These are phyloP conservation scores for Dryadomyces quercivorus DNA, from an alignment of 2,329 filamentous ascomycete species.

Conservation along the genomic window DNA sequence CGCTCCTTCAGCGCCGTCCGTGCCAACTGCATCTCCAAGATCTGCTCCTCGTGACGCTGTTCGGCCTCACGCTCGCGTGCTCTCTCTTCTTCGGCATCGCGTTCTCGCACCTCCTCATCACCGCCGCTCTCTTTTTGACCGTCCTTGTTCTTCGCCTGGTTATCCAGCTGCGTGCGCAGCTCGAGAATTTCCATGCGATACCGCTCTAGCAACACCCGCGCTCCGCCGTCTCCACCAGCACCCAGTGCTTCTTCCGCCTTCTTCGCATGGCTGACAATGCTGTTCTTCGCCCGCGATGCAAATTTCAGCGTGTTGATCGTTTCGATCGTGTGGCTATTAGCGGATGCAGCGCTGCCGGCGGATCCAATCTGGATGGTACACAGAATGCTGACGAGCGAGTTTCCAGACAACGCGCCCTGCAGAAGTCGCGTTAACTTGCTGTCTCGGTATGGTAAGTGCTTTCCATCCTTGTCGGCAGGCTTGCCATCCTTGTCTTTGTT, in stretches of 20 bases:
- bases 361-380: constrained; percentile 91
- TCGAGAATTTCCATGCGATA: constrained; percentile 90
- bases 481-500: constrained; percentile 73
- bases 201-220: constrained; percentile 76
- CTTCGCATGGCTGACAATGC: constrained; percentile 93
- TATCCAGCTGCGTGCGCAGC: constrained; percentile 66
- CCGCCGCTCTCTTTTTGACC: not conserved
- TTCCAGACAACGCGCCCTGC: constrained; percentile 83
- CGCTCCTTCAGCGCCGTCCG: constrained; percentile 92
- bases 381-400: constrained; percentile 91
- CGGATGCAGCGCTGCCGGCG: constrained; percentile 55
- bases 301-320: constrained; percentile 96
- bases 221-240: constrained; percentile 69
- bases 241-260: constrained; percentile 81
- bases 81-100: constrained; percentile 59
- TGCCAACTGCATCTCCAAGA: constrained; percentile 96
- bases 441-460: constrained; percentile 92
- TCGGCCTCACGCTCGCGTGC: constrained; percentile 68
- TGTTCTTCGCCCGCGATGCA: constrained; percentile 92
- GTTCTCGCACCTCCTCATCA: constrained; percentile 46
- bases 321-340: constrained; percentile 68
- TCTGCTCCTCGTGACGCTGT: constrained; percentile 86
- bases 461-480: constrained; percentile 65
- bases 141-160: constrained; percentile 59
- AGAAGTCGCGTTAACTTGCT: constrained; percentile 91